A percentile compares a stretch with the other conserved stretches of the same genome.
phyloP scores from a whole-genome alignment of 2,329 filamentous ascomycete genomes.

The Trichophaea hybrida region DNA sequence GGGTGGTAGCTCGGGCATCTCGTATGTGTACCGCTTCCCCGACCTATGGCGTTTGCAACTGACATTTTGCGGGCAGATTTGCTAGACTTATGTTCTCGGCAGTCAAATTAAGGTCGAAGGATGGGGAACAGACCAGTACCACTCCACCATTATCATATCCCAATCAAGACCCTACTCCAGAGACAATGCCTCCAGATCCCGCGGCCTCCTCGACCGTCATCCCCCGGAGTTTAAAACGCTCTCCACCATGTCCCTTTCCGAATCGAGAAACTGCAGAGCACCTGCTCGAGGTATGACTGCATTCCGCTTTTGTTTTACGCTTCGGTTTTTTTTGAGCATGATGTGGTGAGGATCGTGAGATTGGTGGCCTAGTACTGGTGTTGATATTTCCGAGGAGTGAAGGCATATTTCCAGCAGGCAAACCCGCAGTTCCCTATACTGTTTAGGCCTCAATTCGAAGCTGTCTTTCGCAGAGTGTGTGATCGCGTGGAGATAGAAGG shows the following conservation, averaged over 20 bases:
- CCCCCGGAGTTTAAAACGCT: constrained; percentile 20
- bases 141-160: constrained; percentile 12
- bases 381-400: too few species aligned
- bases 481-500: constrained; percentile 25
- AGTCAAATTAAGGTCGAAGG: constrained; percentile 23
- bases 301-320: too few species aligned
- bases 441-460: constrained; percentile 76
- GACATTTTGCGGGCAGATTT: constrained; percentile 16
- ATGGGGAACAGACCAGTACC: constrained; percentile 9
- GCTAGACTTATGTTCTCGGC: constrained; percentile 27
- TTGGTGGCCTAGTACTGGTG: too few species aligned
- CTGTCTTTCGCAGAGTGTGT: constrained; percentile 70
- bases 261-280: constrained; percentile 55
- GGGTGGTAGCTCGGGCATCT: constrained; percentile 25
- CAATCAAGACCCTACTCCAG: constrained; percentile 4
- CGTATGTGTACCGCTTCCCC: constrained; percentile 4
- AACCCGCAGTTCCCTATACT: constrained; percentile 93
- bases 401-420: constrained; percentile 73
- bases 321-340: too few species aligned
- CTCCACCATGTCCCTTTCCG: constrained; percentile 53
- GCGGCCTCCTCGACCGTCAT: constrained; percentile 17
- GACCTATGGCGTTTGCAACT: background rate
- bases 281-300: constrained; percentile 47
- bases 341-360: too few species aligned
- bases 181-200: constrained; percentile 10